A percentile compares a stretch with the other conserved stretches of the same genome.
Conservation (phyloP, 148 eudicot genomes). For the Rhododendron ovatum region DNA sequence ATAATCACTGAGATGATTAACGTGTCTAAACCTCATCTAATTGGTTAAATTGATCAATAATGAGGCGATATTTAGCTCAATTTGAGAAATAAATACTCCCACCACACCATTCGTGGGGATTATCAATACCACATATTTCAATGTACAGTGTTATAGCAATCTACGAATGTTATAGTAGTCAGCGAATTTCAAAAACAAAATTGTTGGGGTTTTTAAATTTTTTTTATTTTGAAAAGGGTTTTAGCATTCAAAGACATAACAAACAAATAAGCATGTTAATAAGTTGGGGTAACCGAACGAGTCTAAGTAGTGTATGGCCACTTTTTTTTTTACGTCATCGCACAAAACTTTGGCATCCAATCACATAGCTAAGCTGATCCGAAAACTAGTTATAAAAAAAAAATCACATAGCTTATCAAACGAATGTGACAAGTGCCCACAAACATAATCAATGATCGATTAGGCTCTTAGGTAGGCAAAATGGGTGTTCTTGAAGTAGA, state of each 20-base stretch:
- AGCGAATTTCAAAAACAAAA: background rate
- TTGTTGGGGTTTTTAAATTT: background rate
- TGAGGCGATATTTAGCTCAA: background rate
- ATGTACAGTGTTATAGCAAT: background rate
- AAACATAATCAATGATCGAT: background rate
- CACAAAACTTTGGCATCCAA: background rate
- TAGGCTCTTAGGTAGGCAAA: background rate
- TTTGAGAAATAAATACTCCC: background rate
- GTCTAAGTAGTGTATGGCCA: too few species aligned
- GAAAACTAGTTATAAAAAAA: too few species aligned
- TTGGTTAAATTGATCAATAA: background rate
- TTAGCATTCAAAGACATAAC: background rate
- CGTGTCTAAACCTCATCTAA: too few species aligned
- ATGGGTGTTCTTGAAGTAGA: background rate
- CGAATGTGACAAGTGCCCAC: background rate
- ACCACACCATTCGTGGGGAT: background rate
- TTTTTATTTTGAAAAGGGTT: background rate
- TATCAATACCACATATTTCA: background rate
- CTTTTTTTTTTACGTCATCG: background rate
- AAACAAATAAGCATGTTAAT: background rate
- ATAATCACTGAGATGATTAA: too few species aligned
- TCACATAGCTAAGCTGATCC: too few species aligned
- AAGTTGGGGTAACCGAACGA: background rate
- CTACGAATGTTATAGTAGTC: background rate
- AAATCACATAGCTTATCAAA: background rate